A percentile compares a stretch with the other conserved stretches of the same genome.
Conservation (phyloP, 176 grass and related monocot species). For the Eragrostis curvula region DNA sequence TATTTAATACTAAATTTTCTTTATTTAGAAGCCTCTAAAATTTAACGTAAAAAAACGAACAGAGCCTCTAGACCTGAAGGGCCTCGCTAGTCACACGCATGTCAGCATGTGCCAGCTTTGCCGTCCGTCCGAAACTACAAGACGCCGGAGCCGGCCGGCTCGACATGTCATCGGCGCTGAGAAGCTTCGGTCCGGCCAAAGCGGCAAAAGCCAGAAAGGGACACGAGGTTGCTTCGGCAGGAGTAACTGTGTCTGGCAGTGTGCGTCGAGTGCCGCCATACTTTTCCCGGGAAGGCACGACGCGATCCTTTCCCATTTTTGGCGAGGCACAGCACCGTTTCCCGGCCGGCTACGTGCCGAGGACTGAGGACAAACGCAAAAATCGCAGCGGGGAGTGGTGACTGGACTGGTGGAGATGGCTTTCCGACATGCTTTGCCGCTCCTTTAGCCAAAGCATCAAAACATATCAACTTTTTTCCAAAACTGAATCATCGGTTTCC, state of each 20-base stretch:
- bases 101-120: neutral
- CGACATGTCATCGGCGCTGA: neutral
- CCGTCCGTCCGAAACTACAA: neutral
- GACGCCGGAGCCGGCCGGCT: neutral
- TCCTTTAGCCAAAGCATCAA: conserved; percentile 2
- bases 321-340: neutral
- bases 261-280: neutral
- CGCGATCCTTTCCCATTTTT: neutral
- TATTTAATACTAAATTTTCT: too few species aligned
- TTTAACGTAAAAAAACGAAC: too few species aligned
- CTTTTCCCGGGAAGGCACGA: neutral
- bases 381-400: neutral
- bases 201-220: neutral
- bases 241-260: neutral
- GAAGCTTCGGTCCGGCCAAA: neutral
- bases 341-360: neutral
- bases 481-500: neutral
- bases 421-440: conserved; percentile 23
- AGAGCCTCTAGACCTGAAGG: too few species aligned
- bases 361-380: neutral
- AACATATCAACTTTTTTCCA: neutral
- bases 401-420: neutral
- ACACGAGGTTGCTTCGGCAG: neutral
- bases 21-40: too few species aligned
- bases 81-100: too few species aligned